Evolutionary conservation across 176 grass and related monocot genomes (phyloP).

Genomic region (Raddia distichophylla): DNA sequence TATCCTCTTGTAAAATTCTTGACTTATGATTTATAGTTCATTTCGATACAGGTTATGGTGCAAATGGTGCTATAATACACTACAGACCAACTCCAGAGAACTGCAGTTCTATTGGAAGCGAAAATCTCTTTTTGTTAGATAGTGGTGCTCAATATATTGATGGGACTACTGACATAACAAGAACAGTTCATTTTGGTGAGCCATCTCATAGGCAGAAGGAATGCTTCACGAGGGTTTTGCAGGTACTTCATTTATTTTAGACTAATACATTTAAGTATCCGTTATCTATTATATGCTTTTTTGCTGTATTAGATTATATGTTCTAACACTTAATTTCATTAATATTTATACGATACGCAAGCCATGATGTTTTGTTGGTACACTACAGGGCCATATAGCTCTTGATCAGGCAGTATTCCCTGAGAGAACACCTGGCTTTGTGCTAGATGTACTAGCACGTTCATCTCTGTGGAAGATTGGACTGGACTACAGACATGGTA

Average conservation of each 20-base stretch:
- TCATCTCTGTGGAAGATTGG: conserved; percentile 98
- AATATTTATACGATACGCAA: not conserved
- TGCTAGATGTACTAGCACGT: conserved; percentile 88
- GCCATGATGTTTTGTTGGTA: conserved; percentile 29
- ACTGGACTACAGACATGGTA: conserved; percentile 97
- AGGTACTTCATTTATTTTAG: conserved; percentile 55
- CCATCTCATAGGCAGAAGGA: conserved; percentile 78
- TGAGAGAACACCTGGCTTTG: conserved; percentile 92
- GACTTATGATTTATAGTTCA: not conserved
- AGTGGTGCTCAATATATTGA: conserved; percentile 97
- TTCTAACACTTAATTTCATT: not conserved
- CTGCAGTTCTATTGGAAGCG: conserved; percentile 72
- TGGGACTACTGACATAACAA: conserved; percentile 97
- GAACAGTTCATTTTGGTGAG: conserved; percentile 95
- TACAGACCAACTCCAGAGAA: conserved; percentile 68
- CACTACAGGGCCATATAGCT: conserved; percentile 86
- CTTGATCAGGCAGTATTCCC: conserved; percentile 91
- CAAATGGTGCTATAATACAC: conserved; percentile 98
- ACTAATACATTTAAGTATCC: conserved; percentile 15
- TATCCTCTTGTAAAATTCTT: not conserved
- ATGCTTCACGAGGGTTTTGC: conserved; percentile 95
- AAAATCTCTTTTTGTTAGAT: conserved; percentile 95
- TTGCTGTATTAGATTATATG: not conserved
- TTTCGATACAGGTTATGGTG: conserved; percentile 78
- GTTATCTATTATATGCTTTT: conserved; percentile 30